Base-by-base conservation (phyloP, 139 green algal species). In the Chlamydomonas sp. region DNA sequence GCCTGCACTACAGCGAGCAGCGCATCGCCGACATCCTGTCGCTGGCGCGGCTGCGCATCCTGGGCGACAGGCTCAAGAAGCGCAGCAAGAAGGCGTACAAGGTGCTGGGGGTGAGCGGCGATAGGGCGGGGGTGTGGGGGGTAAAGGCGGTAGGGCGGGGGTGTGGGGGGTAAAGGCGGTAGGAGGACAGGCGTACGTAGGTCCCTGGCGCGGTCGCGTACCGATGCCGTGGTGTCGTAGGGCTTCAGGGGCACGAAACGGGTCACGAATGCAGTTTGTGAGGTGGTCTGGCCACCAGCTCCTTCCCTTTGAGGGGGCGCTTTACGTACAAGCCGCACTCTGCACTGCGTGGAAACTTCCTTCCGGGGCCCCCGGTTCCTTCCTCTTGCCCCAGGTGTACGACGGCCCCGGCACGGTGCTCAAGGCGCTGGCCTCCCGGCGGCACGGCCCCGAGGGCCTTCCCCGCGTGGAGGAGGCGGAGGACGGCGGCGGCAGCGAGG, bases 31-130 rank as follows among this genome's bases (percentile, higher is more conserved):
- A 97, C 79, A 88, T 97, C 67, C 82, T 96, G 71, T 89, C 87
- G 63, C 90, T 97, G 68, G 93, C 92, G 63, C 88, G 91, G 58
- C 91, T 96, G 76, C 92, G 93, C 89, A 96, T 96, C 84, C 86
- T 97, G 66, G 92, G 92, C 59, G 87, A 90, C 80, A 89, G 90
- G 90, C 83, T 95, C 18, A 95, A 93, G 84, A 90, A 90, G 79
- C 63, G 82, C 12, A 78, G 74, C 63, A 83, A 69, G 64, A 90
- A 87, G 16, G 86, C 81, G 67, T 67, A 82, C 31, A 83, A 87
- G 68, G 80, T 83, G 86, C 2, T 73, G 18, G 4, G 69, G 69
- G 17, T 49, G 31, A 49, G 17, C 18, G 18, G 67, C 8, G 67
- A 15, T 73, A 0, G 8, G 64, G 64, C 64, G 12, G 9, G 64